Conservation (phyloP, 2,329 filamentous ascomycete genomes). For the Cercospora canescens region DNA sequence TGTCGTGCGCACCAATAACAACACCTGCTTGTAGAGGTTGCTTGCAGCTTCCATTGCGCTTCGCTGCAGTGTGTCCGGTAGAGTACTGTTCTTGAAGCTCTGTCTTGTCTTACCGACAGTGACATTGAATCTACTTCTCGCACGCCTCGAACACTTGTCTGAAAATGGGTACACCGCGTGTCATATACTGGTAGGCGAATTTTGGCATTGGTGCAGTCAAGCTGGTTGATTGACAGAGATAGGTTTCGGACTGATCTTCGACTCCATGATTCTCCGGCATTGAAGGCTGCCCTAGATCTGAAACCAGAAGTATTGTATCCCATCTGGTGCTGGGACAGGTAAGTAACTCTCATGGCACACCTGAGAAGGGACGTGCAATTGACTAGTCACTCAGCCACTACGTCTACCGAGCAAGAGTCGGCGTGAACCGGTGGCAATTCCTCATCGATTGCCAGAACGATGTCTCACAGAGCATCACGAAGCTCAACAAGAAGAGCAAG, state of each 20-base stretch:
- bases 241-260: slow-evolving; percentile 72
- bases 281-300: slow-evolving; percentile 70
- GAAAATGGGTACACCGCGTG: slow-evolving; percentile 48
- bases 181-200: slow-evolving; percentile 65
- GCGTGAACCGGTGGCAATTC: slow-evolving; percentile 74
- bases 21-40: neutral
- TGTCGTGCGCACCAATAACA: slow-evolving; percentile 7
- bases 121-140: neutral
- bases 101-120: neutral
- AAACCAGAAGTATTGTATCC: slow-evolving; percentile 72
- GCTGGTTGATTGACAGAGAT: neutral
- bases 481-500: slow-evolving; percentile 69
- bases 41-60: neutral
- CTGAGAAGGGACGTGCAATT: neutral
- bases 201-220: neutral
- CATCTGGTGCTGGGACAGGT: slow-evolving; percentile 63
- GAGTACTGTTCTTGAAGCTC: neutral
- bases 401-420: slow-evolving; percentile 69
- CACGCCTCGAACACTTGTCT: neutral
- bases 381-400: slow-evolving; percentile 62
- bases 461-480: slow-evolving; percentile 65
- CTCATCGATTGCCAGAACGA: slow-evolving; percentile 74
- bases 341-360: neutral
- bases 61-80: neutral
- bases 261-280: slow-evolving; percentile 73